These are phyloP conservation scores for Solanum etuberosum DNA, from an alignment of 257 asterid species.

Conservation along the genomic window DNA sequence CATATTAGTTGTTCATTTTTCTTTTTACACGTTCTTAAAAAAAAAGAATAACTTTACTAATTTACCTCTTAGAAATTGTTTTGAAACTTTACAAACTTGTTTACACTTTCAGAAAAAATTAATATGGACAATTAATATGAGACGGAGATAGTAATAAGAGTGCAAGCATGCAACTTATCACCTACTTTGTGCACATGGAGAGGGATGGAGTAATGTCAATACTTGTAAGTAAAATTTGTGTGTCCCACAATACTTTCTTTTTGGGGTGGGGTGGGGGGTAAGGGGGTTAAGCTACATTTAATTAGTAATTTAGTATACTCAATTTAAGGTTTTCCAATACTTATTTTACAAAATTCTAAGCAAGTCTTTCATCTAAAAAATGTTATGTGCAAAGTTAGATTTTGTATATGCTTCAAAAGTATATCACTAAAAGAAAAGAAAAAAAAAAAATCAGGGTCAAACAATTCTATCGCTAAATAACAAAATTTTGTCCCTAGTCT, in stretches of 20 bases:
- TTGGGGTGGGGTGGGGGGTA: neutral
- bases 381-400: neutral
- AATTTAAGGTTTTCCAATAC: neutral
- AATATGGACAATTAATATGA: neutral
- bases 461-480: neutral
- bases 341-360: neutral
- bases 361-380: neutral
- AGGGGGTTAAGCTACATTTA: neutral
- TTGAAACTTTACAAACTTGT: neutral
- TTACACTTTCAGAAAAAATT: fast-evolving
- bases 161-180: neutral
- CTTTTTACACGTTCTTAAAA: too few species aligned
- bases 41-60: neutral
- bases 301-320: neutral
- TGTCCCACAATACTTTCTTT: neutral
- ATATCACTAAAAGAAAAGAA: neutral
- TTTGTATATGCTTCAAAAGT: neutral
- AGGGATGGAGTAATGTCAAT: neutral
- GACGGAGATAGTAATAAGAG: neutral
- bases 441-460: neutral
- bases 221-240: neutral
- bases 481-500: neutral
- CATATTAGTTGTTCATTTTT: neutral
- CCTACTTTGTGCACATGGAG: neutral
- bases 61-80: too few species aligned